Percentiles rank a stretch among this genome's conserved stretches.
phyloP scores from a whole-genome alignment of 768 basidiomycete genomes.

The Amanita rimosa region DNA sequence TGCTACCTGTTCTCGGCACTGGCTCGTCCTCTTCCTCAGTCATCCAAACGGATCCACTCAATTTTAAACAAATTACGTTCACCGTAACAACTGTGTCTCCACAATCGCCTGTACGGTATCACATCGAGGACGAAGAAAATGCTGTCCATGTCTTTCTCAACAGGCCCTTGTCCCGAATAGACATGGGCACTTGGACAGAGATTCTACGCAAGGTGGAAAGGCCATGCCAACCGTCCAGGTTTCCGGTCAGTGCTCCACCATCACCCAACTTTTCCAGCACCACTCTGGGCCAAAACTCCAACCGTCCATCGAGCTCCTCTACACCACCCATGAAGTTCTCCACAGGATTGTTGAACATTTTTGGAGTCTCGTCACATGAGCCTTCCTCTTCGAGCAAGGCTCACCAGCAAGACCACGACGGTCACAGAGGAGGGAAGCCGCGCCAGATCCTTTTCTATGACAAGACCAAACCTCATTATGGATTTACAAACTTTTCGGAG shows the following conservation, averaged over 20 bases:
- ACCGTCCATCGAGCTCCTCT: background rate
- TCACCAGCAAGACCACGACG: background rate
- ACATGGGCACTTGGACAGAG: slow-evolving; percentile 2
- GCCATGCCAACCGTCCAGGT: background rate
- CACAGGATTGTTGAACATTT: background rate
- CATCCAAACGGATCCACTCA: background rate
- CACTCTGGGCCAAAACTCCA: background rate
- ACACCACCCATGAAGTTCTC: background rate
- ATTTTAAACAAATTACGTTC: slow-evolving; percentile 5
- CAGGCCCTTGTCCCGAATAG: slow-evolving; percentile 5
- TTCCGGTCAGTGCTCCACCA: slow-evolving; percentile 1
- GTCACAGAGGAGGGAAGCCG: background rate
- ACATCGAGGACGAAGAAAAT: slow-evolving; percentile 3
- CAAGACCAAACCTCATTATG: slow-evolving; percentile 24
- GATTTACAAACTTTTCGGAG: slow-evolving; percentile 33
- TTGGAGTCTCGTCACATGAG: background rate
- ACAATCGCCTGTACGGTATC: slow-evolving; percentile 3
- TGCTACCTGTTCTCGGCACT: background rate
- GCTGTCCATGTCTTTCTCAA: slow-evolving; percentile 6
- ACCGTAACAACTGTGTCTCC: slow-evolving; percentile 1
- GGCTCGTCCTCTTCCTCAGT: background rate
- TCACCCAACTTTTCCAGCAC: background rate
- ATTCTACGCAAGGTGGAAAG: slow-evolving; percentile 2
- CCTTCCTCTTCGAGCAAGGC: background rate
- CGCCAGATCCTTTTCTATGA: slow-evolving; percentile 20